Percentiles rank a stretch among this genome's conserved stretches.
These are phyloP conservation scores for Termitomyces sp. DNA, from an alignment of 768 basidiomycete genomes.

Conservation along the genomic window DNA sequence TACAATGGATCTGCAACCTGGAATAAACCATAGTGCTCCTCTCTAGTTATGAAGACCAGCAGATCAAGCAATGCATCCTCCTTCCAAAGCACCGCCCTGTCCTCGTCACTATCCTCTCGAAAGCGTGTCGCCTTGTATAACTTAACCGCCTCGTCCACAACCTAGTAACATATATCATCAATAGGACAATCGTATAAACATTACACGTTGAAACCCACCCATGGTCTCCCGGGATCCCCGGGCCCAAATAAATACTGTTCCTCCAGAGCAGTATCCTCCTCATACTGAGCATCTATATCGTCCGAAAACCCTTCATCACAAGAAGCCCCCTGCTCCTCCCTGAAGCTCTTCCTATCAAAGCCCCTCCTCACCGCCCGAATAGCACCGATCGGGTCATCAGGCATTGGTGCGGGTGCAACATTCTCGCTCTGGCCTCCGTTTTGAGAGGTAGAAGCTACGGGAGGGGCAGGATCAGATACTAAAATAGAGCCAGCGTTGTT, in stretches of 20 bases:
- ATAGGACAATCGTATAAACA: neutral
- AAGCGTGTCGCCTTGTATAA: neutral
- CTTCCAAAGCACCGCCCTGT: neutral
- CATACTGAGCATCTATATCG: neutral
- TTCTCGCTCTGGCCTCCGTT: neutral
- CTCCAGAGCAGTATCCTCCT: neutral
- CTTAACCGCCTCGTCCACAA: neutral
- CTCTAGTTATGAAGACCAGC: neutral
- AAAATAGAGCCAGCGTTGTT: neutral
- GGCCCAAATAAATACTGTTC: slow-evolving; percentile 1
- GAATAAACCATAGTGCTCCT: neutral
- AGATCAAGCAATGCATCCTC: neutral
- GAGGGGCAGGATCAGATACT: neutral
- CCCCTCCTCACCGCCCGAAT: neutral
- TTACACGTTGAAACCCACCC: neutral
- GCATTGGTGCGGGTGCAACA: neutral
- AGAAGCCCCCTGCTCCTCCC: neutral
- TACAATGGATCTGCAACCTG: neutral
- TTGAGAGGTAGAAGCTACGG: too few relatives aligned
- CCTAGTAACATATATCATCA: neutral
- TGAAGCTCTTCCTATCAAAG: neutral
- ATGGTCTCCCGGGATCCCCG: neutral
- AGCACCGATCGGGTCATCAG: neutral
- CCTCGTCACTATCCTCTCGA: neutral
- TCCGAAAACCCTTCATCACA: neutral